Percentiles rank a stretch among this genome's conserved stretches.
Conservation (phyloP, 768 basidiomycete genomes). For the Butyriboletus loyo region DNA sequence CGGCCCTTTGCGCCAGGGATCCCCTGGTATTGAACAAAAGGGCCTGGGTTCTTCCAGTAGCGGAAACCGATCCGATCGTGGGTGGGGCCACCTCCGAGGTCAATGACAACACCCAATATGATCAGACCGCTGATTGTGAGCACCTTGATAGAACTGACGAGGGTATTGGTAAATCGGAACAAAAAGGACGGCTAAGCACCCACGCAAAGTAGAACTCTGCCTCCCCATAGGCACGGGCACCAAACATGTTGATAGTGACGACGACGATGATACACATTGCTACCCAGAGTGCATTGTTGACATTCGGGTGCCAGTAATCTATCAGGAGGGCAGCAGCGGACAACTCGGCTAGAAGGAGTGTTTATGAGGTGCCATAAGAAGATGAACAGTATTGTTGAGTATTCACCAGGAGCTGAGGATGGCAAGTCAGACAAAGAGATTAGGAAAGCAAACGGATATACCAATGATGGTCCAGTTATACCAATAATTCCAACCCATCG, state of each 20-base stretch:
- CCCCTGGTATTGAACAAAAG: constrained; percentile 69
- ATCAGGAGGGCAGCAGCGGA: constrained; percentile 66
- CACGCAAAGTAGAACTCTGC: constrained; percentile 84
- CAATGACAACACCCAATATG: constrained; percentile 69
- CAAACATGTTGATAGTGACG: constrained; percentile 70
- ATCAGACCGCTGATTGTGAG: constrained; percentile 73
- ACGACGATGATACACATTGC: constrained; percentile 72
- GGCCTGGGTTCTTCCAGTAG: constrained; percentile 88
- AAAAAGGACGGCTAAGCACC: background rate
- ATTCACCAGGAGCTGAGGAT: constrained; percentile 25
- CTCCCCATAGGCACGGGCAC: constrained; percentile 79
- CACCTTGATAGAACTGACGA: constrained; percentile 75
- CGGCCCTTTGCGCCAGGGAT: constrained; percentile 69
- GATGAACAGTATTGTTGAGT: background rate
- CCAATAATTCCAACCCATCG: constrained; percentile 59
- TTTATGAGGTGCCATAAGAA: background rate
- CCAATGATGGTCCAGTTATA: constrained; percentile 32
- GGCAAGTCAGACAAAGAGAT: background rate
- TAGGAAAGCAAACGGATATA: background rate
- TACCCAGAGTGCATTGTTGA: constrained; percentile 76
- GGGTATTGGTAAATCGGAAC: background rate
- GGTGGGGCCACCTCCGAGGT: constrained; percentile 84
- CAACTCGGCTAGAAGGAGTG: constrained; percentile 25
- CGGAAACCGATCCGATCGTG: constrained; percentile 60
- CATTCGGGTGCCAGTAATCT: constrained; percentile 60